Percentiles rank a stretch among this genome's conserved stretches.
Evolutionary conservation across 352 stramenopile genomes (phyloP).

Genomic region (Pythium dissotocum): DNA sequence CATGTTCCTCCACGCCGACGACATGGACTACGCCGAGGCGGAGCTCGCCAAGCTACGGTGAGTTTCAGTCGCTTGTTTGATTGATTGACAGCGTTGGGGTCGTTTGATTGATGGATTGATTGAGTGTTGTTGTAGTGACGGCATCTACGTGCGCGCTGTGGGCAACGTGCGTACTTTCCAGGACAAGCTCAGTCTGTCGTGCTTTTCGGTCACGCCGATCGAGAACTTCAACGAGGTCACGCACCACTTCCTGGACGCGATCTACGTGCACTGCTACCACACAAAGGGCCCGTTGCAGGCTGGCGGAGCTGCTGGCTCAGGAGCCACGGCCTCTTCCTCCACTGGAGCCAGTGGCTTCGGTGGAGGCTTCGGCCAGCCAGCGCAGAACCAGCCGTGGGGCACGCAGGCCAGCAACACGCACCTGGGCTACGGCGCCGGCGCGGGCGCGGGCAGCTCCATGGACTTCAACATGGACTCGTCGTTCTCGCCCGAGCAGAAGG

Average conservation of each 20-base stretch:
- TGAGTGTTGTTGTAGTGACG: constrained; percentile 39
- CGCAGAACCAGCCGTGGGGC: constrained; percentile 35
- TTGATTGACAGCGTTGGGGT: background rate
- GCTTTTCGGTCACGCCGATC: constrained; percentile 85
- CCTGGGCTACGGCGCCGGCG: constrained; percentile 28
- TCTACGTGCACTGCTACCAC: constrained; percentile 91
- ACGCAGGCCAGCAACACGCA: constrained; percentile 26
- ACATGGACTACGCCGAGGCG: constrained; percentile 67
- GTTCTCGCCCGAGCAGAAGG: constrained; percentile 78
- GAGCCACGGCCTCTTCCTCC: constrained; percentile 15
- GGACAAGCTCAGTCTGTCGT: constrained; percentile 84
- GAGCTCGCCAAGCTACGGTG: constrained; percentile 57
- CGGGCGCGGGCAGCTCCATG: constrained; percentile 30
- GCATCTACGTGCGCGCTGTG: constrained; percentile 90
- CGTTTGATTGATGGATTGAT: background rate
- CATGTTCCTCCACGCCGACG: constrained; percentile 89
- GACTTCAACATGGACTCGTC: constrained; percentile 75
- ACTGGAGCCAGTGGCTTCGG: constrained; percentile 26
- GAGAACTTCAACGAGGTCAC: constrained; percentile 94
- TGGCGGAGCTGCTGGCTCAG: constrained; percentile 13
- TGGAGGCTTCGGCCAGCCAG: constrained; percentile 11
- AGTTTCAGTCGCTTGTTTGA: constrained; percentile 13
- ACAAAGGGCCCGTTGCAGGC: constrained; percentile 59
- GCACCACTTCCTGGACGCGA: constrained; percentile 94
- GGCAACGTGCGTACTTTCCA: constrained; percentile 93